Evolutionary conservation across 1,284 basidiomycete genomes (phyloP).

Genomic region (Exobasidium cylindrosporum): DNA sequence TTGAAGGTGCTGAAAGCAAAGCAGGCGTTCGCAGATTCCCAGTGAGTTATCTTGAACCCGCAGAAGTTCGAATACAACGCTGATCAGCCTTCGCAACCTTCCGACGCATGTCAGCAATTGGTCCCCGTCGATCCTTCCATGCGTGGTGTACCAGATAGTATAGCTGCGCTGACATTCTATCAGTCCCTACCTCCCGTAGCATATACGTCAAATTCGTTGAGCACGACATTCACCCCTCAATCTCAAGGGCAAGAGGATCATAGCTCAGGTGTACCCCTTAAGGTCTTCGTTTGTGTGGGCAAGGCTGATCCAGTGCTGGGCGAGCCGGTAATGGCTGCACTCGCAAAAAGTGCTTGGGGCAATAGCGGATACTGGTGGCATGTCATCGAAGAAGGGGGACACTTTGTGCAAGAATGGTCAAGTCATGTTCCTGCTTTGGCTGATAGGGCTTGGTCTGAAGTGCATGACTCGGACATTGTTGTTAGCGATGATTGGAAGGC

Average conservation of each 20-base stretch:
- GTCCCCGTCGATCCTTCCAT: slow-evolving; percentile 11
- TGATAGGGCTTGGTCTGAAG: not conserved
- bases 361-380: slow-evolving; percentile 6
- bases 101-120: slow-evolving; percentile 1
- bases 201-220: not conserved
- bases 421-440: slow-evolving; percentile 1
- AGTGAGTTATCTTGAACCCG: not conserved
- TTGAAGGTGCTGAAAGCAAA: slow-evolving; percentile 3
- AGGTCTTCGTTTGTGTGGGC: slow-evolving; percentile 13
- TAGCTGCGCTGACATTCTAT: slow-evolving; percentile 11
- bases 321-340: slow-evolving; percentile 7
- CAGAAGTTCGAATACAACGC: not conserved
- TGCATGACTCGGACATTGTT: not conserved
- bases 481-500: not conserved
- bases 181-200: not conserved
- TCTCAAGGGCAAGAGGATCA: not conserved
- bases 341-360: not conserved
- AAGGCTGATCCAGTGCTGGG: slow-evolving; percentile 14
- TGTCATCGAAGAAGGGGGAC: slow-evolving; percentile 11
- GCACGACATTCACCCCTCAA: not conserved
- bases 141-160: slow-evolving; percentile 9
- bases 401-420: slow-evolving; percentile 15
- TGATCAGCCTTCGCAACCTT: not conserved
- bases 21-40: slow-evolving; percentile 14
- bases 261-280: not conserved